phyloP scores from a whole-genome alignment of 345 rosid genomes.

The Durio zibethinus region DNA sequence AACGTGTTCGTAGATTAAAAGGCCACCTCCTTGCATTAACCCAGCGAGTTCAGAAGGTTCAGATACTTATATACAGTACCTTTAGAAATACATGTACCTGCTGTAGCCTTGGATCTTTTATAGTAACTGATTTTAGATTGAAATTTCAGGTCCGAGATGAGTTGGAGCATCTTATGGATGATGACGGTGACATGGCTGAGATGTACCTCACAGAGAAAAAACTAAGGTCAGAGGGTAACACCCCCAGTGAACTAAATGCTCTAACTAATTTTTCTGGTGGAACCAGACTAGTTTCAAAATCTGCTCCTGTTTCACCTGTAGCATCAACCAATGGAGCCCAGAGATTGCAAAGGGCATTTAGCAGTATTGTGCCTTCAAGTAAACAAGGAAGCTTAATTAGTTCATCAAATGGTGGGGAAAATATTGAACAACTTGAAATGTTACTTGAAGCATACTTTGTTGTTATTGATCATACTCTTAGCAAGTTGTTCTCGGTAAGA shows the following conservation, averaged over 20 bases:
- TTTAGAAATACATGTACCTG: not conserved
- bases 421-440: constrained; percentile 94
- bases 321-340: constrained; percentile 46
- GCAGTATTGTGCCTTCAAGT: constrained; percentile 58
- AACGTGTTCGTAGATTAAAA: constrained; percentile 83
- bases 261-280: constrained; percentile 34
- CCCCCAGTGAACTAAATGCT: constrained; percentile 37
- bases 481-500: constrained; percentile 84
- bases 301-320: constrained; percentile 87
- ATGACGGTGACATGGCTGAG: constrained; percentile 98
- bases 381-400: constrained; percentile 66
- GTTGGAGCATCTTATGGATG: constrained; percentile 96
- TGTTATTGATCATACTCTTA: constrained; percentile 65
- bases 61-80: constrained; percentile 4
- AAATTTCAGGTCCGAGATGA: constrained; percentile 80
- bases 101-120: constrained; percentile 16
- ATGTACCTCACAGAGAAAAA: constrained; percentile 96
- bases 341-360: constrained; percentile 83
- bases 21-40: constrained; percentile 88
- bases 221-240: constrained; percentile 62
- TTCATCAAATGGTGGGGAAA: constrained; percentile 55
- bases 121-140: constrained; percentile 17
- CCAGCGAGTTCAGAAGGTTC: constrained; percentile 94
- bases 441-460: constrained; percentile 90
- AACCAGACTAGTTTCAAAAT: constrained; percentile 47